These are phyloP conservation scores for Leucocoprinus sp. DNA, from an alignment of 768 basidiomycete species.

Conservation along the genomic window DNA sequence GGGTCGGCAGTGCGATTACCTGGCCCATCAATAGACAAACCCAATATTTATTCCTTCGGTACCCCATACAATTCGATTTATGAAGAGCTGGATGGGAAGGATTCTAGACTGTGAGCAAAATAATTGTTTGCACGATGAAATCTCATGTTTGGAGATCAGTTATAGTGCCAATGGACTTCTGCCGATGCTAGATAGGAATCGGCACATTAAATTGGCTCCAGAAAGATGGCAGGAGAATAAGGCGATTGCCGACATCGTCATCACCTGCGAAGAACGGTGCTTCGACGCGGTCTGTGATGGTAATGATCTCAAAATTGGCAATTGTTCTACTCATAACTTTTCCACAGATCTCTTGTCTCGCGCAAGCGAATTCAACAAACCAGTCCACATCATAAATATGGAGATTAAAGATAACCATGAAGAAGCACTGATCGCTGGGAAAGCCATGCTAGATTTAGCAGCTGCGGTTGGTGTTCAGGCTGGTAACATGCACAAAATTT, in stretches of 20 bases:
- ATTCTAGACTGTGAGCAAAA: slow-evolving; percentile 65
- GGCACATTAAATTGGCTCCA: slow-evolving; percentile 84
- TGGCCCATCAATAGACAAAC: slow-evolving; percentile 93
- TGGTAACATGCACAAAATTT: slow-evolving; percentile 6
- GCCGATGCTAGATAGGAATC: slow-evolving; percentile 94
- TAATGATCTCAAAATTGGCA: slow-evolving; percentile 21
- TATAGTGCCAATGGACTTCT: slow-evolving; percentile 91
- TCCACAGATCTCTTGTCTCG: slow-evolving; percentile 68
- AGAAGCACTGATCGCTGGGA: slow-evolving; percentile 93
- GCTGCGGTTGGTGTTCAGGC: slow-evolving; percentile 56
- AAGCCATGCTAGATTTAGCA: slow-evolving; percentile 88
- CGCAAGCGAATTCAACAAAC: slow-evolving; percentile 88
- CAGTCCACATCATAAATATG: slow-evolving; percentile 94
- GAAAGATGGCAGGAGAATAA: slow-evolving; percentile 95
- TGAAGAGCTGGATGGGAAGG: slow-evolving; percentile 79
- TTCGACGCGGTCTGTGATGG: slow-evolving; percentile 99
- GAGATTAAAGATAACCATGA: slow-evolving; percentile 99
- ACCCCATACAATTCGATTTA: slow-evolving; percentile 96
- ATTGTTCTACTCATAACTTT: not conserved
- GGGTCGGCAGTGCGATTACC: slow-evolving; percentile 96
- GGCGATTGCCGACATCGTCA: slow-evolving; percentile 89
- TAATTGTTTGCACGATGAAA: not conserved
- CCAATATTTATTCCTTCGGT: slow-evolving; percentile 94
- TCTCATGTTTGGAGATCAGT: slow-evolving; percentile 31
- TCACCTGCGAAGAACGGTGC: slow-evolving; percentile 98